Evolutionary conservation across 1,284 basidiomycete species (phyloP), one percentile per base, ranked within the genome.

Genomic region (Neonothopanus nambi): DNA sequence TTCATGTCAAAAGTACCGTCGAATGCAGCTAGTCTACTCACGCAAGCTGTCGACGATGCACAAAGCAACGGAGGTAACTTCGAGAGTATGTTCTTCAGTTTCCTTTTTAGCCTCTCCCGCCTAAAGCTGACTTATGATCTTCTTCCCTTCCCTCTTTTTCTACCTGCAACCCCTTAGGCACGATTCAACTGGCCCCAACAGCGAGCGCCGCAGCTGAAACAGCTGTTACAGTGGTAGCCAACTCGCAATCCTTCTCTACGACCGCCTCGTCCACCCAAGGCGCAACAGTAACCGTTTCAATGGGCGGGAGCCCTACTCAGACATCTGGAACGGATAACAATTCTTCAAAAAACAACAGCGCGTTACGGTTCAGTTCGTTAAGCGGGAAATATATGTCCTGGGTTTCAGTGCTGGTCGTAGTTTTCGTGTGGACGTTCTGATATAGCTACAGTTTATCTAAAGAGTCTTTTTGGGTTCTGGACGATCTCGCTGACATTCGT

Each of bases 181-280:
- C 49, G 17, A 51, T 23, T 23, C 40, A 51, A 43, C 13, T 35
- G 5, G 49, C 49, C 21, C 49, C 49, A 4, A 51, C 49, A 12
- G 49, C 49, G 12, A 51, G 49, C 23, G 49, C 49, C n/a, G 49
- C 49, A 37, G 49, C 40, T n/a, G 49, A 51, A 51, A 17, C 23
- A n/a, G 49, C 40, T 11, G 24, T 44, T 13, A 44, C 42, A 17
- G 13, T 44, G 7, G 28, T 51, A 6, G 26, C 44, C 18, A 35
- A 13, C 30, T 33, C 30, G 26, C 26, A 33, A 33, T 33, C 45
- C 2, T 3, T 24, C 23, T 20, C 41, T 24, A 24, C 41, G 15
- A 13, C 41, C 23, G 18, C 21, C 5, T 21, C 47, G 12, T 18
- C 47, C 24, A 35, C 33, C 17, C 33, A 15, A 36, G n/a, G 30